Evolutionary conservation across 441 rosid genomes (phyloP).

Genomic region (Biscutella laevigata): DNA sequence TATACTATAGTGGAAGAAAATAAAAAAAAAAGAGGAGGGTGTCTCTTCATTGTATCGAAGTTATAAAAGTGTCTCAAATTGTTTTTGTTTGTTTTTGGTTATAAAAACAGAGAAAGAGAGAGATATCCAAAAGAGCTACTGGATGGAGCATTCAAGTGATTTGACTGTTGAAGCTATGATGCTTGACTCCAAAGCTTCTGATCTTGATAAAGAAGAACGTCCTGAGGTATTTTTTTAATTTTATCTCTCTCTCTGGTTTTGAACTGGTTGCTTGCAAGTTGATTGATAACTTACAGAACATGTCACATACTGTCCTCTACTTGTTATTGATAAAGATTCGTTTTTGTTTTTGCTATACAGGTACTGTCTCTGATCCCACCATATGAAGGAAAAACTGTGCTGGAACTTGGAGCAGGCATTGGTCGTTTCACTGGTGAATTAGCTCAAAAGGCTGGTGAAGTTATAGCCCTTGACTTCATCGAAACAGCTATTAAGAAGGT

Average conservation of each 20-base stretch:
- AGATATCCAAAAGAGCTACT: conserved; percentile 60
- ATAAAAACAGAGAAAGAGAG: conserved; percentile 45
- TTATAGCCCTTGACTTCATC: conserved; percentile 76
- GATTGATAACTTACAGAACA: too few species aligned
- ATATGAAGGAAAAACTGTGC: conserved; percentile 61
- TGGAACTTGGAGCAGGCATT: conserved; percentile 93
- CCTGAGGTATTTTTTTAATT: too few species aligned
- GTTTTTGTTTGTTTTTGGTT: neutral
- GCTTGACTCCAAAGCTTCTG: conserved; percentile 87
- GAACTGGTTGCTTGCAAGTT: too few species aligned
- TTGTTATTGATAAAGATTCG: too few species aligned
- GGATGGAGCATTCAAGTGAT: conserved; percentile 70
- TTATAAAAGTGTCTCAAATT: neutral
- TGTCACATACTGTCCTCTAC: neutral
- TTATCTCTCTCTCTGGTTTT: too few species aligned
- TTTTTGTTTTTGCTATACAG: too few species aligned
- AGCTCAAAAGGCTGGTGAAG: conserved; percentile 70
- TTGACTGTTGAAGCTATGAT: conserved; percentile 85
- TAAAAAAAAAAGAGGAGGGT: neutral
- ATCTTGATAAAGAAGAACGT: conserved; percentile 94
- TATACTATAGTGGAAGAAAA: too few species aligned
- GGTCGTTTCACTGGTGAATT: conserved; percentile 90
- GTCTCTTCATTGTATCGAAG: conserved; percentile 16
- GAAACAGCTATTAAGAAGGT: conserved; percentile 80
- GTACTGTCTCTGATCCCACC: conserved; percentile 77